Conservation (phyloP, 106 monocot species). For the Apostasia ramifera region DNA sequence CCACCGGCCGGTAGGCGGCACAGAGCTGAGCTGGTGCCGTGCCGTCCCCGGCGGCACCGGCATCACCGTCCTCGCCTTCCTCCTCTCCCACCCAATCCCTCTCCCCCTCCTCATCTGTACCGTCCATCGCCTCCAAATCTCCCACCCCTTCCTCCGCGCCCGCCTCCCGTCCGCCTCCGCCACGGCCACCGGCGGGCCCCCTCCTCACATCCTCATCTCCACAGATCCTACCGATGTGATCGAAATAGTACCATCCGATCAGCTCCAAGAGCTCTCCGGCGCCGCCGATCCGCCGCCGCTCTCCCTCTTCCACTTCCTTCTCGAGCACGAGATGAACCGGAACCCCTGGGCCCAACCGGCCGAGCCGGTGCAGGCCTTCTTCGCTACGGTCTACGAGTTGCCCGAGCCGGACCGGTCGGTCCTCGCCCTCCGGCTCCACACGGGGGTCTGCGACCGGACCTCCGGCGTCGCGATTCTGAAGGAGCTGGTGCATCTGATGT, state of each 20-base stretch:
- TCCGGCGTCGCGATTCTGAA: conserved; percentile 27
- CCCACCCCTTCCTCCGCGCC: conserved; percentile 37
- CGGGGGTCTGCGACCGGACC: conserved; percentile 48
- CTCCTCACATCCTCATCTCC: not conserved
- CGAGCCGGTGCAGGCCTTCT: conserved; percentile 17
- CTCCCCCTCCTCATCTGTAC: conserved; percentile 10
- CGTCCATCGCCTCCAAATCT: conserved; percentile 19
- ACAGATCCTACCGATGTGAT: not conserved
- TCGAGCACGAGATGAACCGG: conserved; percentile 54
- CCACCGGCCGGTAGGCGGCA: conserved; percentile 31
- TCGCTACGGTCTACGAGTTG: conserved; percentile 32
- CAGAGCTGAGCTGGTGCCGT: conserved; percentile 53
- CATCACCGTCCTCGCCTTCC: conserved; percentile 41
- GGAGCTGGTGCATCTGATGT: conserved; percentile 24
- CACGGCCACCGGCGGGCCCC: conserved; percentile 3
- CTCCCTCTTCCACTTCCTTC: conserved; percentile 21
- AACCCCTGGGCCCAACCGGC: conserved; percentile 33
- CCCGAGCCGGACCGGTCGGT: conserved; percentile 5
- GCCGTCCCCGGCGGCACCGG: conserved; percentile 57
- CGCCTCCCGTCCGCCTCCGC: conserved; percentile 5
- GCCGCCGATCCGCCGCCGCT: not conserved
- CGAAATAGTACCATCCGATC: conserved; percentile 2
- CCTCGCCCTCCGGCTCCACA: conserved; percentile 38
- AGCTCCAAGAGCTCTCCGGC: not conserved
- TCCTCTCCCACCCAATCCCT: conserved; percentile 29